Conservation (phyloP, 495 filamentous ascomycete species). For the Tuber calosporum region DNA sequence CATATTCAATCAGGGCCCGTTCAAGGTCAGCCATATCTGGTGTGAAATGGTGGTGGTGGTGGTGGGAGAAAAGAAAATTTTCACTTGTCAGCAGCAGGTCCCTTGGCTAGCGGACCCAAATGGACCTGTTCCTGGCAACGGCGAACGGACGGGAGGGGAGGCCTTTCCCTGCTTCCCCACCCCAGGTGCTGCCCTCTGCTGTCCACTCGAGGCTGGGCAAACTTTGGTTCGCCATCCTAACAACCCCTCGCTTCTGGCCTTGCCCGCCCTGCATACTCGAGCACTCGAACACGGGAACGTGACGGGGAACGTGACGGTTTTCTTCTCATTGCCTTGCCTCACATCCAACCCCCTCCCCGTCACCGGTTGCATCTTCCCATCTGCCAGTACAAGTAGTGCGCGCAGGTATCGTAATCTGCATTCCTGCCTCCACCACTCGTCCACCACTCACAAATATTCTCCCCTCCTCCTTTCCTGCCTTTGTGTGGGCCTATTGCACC, state of each 20-base stretch:
- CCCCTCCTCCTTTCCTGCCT: not conserved
- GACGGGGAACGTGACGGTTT: not conserved
- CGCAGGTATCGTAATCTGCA: not conserved
- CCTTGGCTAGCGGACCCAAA: no score
- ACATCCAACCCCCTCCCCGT: not conserved
- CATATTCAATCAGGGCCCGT: no score
- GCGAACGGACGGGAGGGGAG: no score
- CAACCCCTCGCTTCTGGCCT: not conserved
- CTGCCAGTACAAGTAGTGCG: not conserved
- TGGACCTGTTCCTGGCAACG: no score
- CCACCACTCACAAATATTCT: not conserved
- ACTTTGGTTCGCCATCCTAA: not conserved
- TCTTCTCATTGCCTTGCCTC: not conserved
- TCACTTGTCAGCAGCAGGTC: no score
- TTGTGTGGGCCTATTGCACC: not conserved
- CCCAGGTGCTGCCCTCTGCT: no score
- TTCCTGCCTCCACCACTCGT: not conserved
- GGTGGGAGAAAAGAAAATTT: no score
- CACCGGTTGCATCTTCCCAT: not conserved
- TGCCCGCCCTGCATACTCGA: not conserved
- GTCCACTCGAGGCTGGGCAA: not conserved
- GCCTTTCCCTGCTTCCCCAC: no score
- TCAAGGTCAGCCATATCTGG: no score
- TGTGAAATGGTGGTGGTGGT: no score
- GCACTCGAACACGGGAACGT: no score